Evolutionary conservation across 768 basidiomycete species (phyloP).

Genomic region (Auriscalpium orientale): DNA sequence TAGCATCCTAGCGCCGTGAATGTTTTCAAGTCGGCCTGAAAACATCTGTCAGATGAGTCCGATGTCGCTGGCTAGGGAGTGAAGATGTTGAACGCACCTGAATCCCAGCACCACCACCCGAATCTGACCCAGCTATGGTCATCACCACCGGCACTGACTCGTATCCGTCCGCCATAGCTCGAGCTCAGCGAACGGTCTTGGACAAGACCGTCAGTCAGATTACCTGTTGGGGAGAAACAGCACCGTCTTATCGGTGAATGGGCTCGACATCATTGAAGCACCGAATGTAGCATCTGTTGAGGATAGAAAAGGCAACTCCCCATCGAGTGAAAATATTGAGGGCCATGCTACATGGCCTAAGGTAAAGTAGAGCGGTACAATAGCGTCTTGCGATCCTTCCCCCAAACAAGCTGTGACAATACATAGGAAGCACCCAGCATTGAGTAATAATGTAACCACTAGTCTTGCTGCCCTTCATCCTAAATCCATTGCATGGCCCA

Average conservation of each 20-base stretch:
- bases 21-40: constrained; percentile 80
- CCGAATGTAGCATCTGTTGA: too few species aligned
- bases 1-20: constrained; percentile 75
- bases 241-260: too few species aligned
- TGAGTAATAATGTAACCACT: constrained; percentile 13
- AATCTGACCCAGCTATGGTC: constrained; percentile 78
- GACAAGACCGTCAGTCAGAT: neutral
- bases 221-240: too few species aligned
- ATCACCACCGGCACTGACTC: constrained; percentile 33
- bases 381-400: neutral
- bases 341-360: too few species aligned
- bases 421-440: constrained; percentile 8
- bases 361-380: too few species aligned
- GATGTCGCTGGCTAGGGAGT: neutral
- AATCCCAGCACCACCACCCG: constrained; percentile 83
- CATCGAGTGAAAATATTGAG: too few species aligned
- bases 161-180: neutral
- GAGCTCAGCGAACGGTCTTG: too few species aligned
- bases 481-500: constrained; percentile 61
- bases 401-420: neutral
- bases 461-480: constrained; percentile 32
- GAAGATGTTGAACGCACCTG: constrained; percentile 43
- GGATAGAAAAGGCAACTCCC: too few species aligned
- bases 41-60: neutral
- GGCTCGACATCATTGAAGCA: too few species aligned